phyloP scores from a whole-genome alignment of 2,329 filamentous ascomycete genomes.

The Ascochyta fabae region DNA sequence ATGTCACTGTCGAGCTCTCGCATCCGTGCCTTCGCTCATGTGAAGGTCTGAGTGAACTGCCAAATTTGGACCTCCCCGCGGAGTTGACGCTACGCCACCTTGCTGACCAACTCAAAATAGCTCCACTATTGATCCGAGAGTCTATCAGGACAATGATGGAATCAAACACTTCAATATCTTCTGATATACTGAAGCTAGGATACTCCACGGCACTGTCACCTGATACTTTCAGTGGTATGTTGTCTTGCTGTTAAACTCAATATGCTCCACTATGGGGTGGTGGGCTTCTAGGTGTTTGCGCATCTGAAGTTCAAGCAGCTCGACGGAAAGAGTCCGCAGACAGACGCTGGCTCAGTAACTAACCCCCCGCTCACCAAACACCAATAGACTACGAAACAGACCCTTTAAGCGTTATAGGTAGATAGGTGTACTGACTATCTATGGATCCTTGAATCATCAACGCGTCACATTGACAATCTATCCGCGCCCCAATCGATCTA shows the following conservation, averaged over 20 bases:
- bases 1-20: conserved; percentile 13
- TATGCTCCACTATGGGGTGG: background rate
- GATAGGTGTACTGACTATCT: no score
- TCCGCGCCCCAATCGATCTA: no score
- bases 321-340: background rate
- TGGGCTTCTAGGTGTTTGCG: background rate
- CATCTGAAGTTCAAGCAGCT: no score
- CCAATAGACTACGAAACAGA: background rate
- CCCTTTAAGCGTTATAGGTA: background rate
- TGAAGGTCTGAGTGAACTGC: background rate
- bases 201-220: background rate
- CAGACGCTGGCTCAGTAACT: background rate
- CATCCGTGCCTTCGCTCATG: background rate
- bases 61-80: background rate
- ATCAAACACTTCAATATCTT: background rate
- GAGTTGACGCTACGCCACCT: background rate
- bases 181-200: background rate
- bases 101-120: background rate
- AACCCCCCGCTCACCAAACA: background rate
- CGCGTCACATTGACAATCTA: no score
- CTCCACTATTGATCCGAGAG: background rate
- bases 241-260: background rate
- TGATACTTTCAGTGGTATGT: background rate
- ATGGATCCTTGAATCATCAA: no score
- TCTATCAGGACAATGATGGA: background rate